Base-by-base conservation (phyloP, 2,329 filamentous ascomycete genomes). In the Penicillium sp. region DNA sequence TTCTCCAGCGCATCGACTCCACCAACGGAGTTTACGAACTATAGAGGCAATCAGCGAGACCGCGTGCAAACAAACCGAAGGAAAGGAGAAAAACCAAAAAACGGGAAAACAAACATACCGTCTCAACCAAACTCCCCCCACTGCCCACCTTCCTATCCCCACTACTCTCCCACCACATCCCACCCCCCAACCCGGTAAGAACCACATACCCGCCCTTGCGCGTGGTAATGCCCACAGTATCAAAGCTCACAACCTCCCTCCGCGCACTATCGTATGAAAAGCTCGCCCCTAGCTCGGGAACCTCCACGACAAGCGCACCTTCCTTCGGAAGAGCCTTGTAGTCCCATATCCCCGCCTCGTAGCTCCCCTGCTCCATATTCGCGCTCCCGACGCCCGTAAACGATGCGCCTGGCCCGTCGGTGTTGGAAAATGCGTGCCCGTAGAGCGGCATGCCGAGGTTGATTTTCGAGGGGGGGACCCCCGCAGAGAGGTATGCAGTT, bases 81-180 rank as follows among this genome's bases (percentile, higher is more conserved):
- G 5, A 11, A 31, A 48, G 5, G 17, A 56, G 38, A 8, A 11
- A 35, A 35, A 5, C 3, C 48, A 45, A 51, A 48, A 17, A 8
- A 46, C 19, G 47, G 17, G 21, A 35, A 1, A 53, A 3, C 1
- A 38, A 26, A 66, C 72, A 58, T 64, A 79, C 77, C 46, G 84
- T 88, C 7, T 76, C 79, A 59, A 93, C 92, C 72, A 97, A 74
- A 69, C 91, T 94, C 0, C 83, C 80, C 11, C 76, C 76, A 0
- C 17, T 21, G 8, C 87, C 88, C 3, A 59, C 44, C 48, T 77
- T 73, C 72, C 88, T 89, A 75, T 97, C 94, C 1, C 86, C 89
- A 71, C 90, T 94, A 70, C 88, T 91, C 80, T 97, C 93, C 91
- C 91, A 96, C 92, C 92, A 98, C 93, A 98, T 97, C n/a, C 86